phyloP scores from a whole-genome alignment of 2,329 filamentous ascomycete species.

The Tolypocladium guangdongense region DNA sequence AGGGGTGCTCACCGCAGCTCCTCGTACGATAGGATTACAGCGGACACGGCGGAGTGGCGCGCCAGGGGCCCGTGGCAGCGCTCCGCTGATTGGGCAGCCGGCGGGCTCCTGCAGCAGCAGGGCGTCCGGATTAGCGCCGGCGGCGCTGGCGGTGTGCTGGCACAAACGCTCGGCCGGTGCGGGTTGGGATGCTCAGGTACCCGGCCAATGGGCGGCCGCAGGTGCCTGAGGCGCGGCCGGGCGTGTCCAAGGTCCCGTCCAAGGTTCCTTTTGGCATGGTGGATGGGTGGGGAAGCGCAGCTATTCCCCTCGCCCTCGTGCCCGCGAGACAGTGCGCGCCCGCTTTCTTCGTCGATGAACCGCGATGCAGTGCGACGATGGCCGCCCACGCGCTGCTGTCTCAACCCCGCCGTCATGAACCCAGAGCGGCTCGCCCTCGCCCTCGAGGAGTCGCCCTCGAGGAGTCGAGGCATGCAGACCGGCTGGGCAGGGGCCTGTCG shows the following conservation, averaged over 20 bases:
- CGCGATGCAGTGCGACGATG: background rate
- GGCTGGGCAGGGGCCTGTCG: too few relatives aligned
- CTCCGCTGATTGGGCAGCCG: background rate
- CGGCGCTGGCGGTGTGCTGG: background rate
- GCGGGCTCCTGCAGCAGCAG: background rate
- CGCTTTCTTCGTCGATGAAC: background rate
- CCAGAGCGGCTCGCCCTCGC: background rate
- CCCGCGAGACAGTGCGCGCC: background rate
- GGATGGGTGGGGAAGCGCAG: background rate
- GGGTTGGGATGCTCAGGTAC: slow-evolving; percentile 12
- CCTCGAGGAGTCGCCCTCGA: too few relatives aligned
- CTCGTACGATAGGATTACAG: background rate
- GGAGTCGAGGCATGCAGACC: too few relatives aligned
- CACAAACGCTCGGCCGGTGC: background rate
- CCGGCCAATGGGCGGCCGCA: slow-evolving; percentile 15
- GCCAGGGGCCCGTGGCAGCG: background rate
- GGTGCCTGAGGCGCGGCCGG: slow-evolving; percentile 11
- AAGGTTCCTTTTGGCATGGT: background rate
- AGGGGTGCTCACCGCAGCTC: background rate
- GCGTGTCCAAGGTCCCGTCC: too few relatives aligned
- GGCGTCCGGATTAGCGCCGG: background rate
- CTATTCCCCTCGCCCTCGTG: background rate
- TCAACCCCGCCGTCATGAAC: background rate
- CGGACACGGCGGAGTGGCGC: background rate
- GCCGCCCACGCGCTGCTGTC: background rate